Evolutionary conservation across 2,329 filamentous ascomycete genomes (phyloP), one percentile per base, ranked within the genome.

Genomic region (Clonostachys chloroleuca): DNA sequence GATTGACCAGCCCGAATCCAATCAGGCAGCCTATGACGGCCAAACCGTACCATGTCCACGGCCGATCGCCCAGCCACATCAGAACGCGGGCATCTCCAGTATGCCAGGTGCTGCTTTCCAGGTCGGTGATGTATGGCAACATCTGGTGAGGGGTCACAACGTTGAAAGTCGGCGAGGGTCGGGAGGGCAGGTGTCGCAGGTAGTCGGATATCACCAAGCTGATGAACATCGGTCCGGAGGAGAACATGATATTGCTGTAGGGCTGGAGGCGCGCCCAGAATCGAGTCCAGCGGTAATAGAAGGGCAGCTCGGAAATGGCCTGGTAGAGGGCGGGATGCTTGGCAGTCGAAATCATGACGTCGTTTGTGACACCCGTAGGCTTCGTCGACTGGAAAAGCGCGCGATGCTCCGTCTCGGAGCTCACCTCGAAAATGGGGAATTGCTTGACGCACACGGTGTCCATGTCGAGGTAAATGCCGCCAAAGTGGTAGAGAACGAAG

Each of bases 171-270:
- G 52, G 48, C 13, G 55, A 49, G 5, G 61, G 60, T 42, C 64
- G 50, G 2, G 52, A 52, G 12, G 66, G 74, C 40, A 68, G 69
- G 16, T 72, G 67, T 34, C 75, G 72, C 62, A 83, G 81, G 64
- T 87, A 91, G 62, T 89, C 81, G 59, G 87, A 83, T 84, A 87
- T 87, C 50, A 89, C 78, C 39, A 91, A 78, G 47, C 82, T 88
- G 42, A 92, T 67, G 69, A 89, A 92, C 33, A 92, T 70, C 1
- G 87, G 87, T 0, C 87, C 87, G 0, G 88, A 88, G 10, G 81
- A 83, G 42, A 86, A 84, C 88, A 92, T 92, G 56, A 92, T 85
- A 20, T 85, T 89, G 58, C 88, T 85, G 63, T 92, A 90, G 1
- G 71, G 70, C 44, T 14, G 83, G 78, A 51, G 84, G 62, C 37